A percentile compares a stretch with the other conserved stretches of the same genome.
Conservation (phyloP, 108 stramenopile species). For the Schizochytrium sp. region DNA sequence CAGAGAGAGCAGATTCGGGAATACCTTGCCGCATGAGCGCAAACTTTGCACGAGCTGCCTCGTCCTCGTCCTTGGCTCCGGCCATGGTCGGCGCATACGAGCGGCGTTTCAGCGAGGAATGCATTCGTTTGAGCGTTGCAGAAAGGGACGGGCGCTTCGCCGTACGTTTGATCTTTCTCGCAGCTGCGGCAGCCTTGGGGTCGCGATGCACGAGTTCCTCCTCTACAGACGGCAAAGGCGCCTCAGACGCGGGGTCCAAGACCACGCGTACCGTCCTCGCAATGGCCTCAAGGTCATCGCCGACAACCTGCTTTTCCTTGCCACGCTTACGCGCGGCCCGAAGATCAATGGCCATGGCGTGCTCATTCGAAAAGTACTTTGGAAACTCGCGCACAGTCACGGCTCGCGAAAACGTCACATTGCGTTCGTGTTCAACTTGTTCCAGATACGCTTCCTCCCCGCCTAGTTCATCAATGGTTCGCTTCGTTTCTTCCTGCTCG, state of each 20-base stretch:
- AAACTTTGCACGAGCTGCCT: background rate
- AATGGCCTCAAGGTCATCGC: background rate
- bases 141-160: background rate
- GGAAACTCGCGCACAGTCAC: background rate
- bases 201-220: background rate
- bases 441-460: background rate
- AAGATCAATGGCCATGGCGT: background rate
- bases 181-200: background rate
- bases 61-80: background rate
- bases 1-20: background rate
- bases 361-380: background rate
- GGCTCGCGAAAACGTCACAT: background rate
- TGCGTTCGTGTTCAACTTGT: background rate
- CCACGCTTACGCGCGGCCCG: background rate
- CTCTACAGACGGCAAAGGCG: background rate
- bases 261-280: background rate
- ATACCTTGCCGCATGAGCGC: background rate
- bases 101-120: background rate
- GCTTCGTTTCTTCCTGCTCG: background rate
- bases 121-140: background rate
- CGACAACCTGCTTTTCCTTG: background rate
- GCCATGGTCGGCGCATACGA: background rate
- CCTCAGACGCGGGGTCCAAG: background rate
- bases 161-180: background rate
- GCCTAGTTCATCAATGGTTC: background rate